These are phyloP conservation scores for Pascua sp. DNA, from an alignment of 1,284 basidiomycete genomes.

Conservation along the genomic window DNA sequence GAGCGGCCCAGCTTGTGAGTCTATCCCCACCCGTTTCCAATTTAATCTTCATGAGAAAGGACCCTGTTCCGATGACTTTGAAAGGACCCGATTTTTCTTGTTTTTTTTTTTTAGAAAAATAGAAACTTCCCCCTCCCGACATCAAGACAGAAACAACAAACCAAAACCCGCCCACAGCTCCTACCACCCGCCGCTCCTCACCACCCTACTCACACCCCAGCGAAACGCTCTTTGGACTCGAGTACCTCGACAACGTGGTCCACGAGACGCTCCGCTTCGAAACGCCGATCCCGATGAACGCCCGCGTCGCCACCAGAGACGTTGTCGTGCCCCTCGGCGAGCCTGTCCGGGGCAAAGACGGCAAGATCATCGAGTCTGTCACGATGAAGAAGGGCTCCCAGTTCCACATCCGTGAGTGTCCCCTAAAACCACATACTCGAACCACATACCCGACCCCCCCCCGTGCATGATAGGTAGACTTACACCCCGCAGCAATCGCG, in stretches of 20 bases:
- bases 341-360: slow-evolving; percentile 47
- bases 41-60: too few species aligned
- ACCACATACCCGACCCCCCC: background rate
- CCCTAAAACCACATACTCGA: too few species aligned
- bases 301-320: slow-evolving; percentile 59
- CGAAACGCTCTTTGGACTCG: slow-evolving; percentile 49
- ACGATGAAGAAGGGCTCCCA: slow-evolving; percentile 34
- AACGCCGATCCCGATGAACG: slow-evolving; percentile 64
- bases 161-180: slow-evolving; percentile 1
- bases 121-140: slow-evolving; percentile 43
- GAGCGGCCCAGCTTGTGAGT: slow-evolving; percentile 6
- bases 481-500: slow-evolving; percentile 10
- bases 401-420: slow-evolving; percentile 41
- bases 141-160: slow-evolving; percentile 7
- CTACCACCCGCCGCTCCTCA: too few species aligned
- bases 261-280: slow-evolving; percentile 65
- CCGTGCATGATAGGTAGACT: background rate
- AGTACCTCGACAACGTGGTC: slow-evolving; percentile 63
- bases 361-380: slow-evolving; percentile 28
- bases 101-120: slow-evolving; percentile 56
- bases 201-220: background rate
- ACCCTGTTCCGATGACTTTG: slow-evolving; percentile 31
- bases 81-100: slow-evolving; percentile 54
- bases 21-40: too few species aligned
- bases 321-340: slow-evolving; percentile 60